These are phyloP conservation scores for Penicillium cosmopolitanum DNA, from an alignment of 495 filamentous ascomycete genomes.

Conservation along the genomic window DNA sequence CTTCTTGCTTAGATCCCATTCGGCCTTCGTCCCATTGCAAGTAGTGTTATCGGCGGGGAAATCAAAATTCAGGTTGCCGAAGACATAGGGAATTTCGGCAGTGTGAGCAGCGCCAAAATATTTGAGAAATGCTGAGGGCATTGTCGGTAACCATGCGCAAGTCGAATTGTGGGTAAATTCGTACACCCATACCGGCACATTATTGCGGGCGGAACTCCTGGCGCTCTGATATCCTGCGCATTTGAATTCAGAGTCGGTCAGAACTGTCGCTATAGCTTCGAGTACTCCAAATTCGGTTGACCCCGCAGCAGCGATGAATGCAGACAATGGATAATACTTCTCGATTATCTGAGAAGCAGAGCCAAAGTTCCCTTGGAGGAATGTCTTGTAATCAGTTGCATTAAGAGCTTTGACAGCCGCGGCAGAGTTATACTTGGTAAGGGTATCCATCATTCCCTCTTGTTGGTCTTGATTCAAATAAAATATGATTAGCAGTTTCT, in stretches of 20 bases:
- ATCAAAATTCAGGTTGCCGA: background rate
- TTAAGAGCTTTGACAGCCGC: no score
- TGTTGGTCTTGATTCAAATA: background rate
- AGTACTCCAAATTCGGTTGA: slow-evolving; percentile 7
- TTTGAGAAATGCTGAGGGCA: background rate
- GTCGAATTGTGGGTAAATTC: slow-evolving; percentile 37
- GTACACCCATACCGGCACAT: slow-evolving; percentile 37
- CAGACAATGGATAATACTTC: slow-evolving; percentile 34
- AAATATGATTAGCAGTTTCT: background rate
- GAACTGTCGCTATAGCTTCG: slow-evolving; percentile 26
- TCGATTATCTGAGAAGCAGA: slow-evolving; percentile 29
- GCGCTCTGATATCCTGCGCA: slow-evolving; percentile 32
- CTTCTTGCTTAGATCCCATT: slow-evolving; percentile 31
- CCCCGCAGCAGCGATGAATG: background rate
- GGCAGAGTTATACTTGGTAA: no score
- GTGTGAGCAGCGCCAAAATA: background rate
- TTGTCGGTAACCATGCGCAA: slow-evolving; percentile 19
- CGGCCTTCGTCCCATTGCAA: slow-evolving; percentile 35
- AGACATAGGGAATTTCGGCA: background rate
- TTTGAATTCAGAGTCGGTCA: slow-evolving; percentile 34
- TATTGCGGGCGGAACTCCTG: slow-evolving; percentile 18
- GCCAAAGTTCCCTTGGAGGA: slow-evolving; percentile 30
- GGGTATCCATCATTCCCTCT: background rate
- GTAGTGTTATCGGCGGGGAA: slow-evolving; percentile 2
- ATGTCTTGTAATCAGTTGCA: no score